Conservation (phyloP, 2,329 filamentous ascomycete genomes). For the Penicillium sp. region DNA sequence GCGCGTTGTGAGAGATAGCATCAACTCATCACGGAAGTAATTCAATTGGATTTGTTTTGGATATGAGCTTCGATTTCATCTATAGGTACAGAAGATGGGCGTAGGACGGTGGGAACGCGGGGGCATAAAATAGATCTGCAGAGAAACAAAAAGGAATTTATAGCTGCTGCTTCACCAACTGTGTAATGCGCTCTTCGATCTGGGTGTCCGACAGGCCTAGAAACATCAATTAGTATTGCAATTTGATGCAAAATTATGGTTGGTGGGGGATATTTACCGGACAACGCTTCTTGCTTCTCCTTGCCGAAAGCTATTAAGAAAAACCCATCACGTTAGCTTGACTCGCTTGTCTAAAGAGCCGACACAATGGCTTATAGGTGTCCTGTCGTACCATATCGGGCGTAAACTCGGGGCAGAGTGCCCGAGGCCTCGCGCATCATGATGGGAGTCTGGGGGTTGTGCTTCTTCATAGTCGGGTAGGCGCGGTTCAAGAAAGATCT, state of each 20-base stretch:
- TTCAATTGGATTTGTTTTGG: constrained; percentile 8
- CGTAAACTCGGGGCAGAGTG: constrained; percentile 81
- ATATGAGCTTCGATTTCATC: constrained; percentile 31
- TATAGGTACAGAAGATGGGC: constrained; percentile 36
- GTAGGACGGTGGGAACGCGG: constrained; percentile 24
- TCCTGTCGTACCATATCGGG: constrained; percentile 73
- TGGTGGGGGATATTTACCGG: constrained; percentile 44
- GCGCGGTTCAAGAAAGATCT: constrained; percentile 87
- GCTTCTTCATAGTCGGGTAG: constrained; percentile 99
- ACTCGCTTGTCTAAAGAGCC: not conserved
- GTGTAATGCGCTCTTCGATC: constrained; percentile 66
- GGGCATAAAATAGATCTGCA: constrained; percentile 22
- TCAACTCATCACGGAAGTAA: not conserved
- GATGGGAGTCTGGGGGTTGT: constrained; percentile 92
- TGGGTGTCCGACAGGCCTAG: constrained; percentile 66
- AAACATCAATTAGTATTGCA: constrained; percentile 10
- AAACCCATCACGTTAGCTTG: constrained; percentile 14
- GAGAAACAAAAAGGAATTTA: constrained; percentile 20
- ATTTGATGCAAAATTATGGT: not conserved
- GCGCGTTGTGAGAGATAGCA: not conserved
- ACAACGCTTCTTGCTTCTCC: constrained; percentile 63
- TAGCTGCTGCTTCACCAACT: constrained; percentile 55
- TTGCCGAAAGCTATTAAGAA: constrained; percentile 57
- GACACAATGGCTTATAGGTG: not conserved
- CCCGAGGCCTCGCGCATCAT: constrained; percentile 88